phyloP scores from a whole-genome alignment of 176 grass and related monocot species.

The Microstegium vimineum region DNA sequence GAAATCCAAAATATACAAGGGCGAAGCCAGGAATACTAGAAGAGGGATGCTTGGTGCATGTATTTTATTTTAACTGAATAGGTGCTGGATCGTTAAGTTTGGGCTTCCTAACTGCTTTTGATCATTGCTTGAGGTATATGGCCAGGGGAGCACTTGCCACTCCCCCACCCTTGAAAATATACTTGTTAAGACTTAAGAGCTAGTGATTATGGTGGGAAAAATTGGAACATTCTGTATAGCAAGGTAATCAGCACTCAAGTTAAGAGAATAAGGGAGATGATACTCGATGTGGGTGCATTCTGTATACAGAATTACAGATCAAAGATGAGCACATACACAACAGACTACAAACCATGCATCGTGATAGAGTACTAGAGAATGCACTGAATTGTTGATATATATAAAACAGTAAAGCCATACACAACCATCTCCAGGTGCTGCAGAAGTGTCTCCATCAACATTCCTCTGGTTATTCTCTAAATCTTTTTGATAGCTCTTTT shows the following conservation, averaged over 20 bases:
- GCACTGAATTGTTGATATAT: not conserved
- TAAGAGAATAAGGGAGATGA: not conserved
- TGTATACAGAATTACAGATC: not conserved
- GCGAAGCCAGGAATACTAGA: not conserved
- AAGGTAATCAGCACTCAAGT: not conserved
- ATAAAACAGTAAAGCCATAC: constrained; percentile 32
- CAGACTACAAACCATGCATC: not conserved
- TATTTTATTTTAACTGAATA: not conserved
- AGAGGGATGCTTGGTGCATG: not conserved
- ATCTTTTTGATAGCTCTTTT: constrained; percentile 87
- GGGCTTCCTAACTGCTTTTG: too few relatives aligned
- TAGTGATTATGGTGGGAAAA: not conserved
- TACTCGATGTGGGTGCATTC: not conserved
- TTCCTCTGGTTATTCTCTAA: constrained; percentile 59
- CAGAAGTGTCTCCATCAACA: constrained; percentile 39
- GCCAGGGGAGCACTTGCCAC: too few relatives aligned
- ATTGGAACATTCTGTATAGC: not conserved
- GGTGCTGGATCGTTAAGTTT: too few relatives aligned
- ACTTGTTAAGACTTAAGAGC: too few relatives aligned
- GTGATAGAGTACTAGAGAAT: not conserved
- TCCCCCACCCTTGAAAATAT: too few relatives aligned
- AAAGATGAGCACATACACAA: not conserved
- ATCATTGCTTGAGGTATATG: too few relatives aligned
- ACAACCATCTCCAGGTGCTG: constrained; percentile 67
- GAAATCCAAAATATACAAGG: not conserved